These are phyloP conservation scores for Cladosporium sp. DNA, from an alignment of 2,329 filamentous ascomycete genomes.

Conservation along the genomic window DNA sequence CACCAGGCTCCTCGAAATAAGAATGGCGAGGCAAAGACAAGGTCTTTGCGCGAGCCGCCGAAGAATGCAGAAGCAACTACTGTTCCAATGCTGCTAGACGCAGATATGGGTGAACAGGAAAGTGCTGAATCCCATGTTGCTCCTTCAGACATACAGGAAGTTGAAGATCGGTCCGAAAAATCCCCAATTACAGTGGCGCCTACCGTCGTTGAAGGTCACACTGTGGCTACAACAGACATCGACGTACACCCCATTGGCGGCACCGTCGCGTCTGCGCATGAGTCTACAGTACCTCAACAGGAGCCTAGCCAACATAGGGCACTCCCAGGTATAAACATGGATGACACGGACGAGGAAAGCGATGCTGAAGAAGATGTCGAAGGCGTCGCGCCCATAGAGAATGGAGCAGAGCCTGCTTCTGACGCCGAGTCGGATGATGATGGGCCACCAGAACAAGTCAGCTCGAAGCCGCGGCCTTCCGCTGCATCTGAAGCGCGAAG, in stretches of 20 bases:
- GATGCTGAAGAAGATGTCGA: constrained; percentile 6
- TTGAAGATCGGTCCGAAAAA: not conserved
- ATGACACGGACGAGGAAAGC: constrained; percentile 10
- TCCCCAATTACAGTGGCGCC: not conserved
- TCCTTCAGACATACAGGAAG: not conserved
- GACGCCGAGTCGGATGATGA: constrained; percentile 36
- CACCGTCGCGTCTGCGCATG: not conserved
- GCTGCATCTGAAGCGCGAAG: constrained; percentile 3
- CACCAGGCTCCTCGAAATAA: constrained; percentile 12
- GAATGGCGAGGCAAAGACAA: not conserved
- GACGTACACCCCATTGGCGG: too few relatives aligned
- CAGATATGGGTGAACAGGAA: not conserved
- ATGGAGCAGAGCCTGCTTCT: constrained; percentile 34
- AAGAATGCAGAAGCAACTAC: not conserved
- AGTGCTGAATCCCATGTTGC: too few relatives aligned
- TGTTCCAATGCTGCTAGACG: not conserved
- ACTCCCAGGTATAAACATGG: constrained; percentile 16
- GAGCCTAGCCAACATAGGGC: not conserved
- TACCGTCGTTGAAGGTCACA: not conserved
- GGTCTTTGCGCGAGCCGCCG: not conserved
- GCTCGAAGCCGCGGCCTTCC: constrained; percentile 36
- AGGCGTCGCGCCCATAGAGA: constrained; percentile 29
- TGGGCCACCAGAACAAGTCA: constrained; percentile 40
- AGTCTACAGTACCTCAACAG: too few relatives aligned
- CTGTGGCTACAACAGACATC: not conserved